Evolutionary conservation across 257 asterid genomes (phyloP).

Genomic region (Solanum sejunctum): DNA sequence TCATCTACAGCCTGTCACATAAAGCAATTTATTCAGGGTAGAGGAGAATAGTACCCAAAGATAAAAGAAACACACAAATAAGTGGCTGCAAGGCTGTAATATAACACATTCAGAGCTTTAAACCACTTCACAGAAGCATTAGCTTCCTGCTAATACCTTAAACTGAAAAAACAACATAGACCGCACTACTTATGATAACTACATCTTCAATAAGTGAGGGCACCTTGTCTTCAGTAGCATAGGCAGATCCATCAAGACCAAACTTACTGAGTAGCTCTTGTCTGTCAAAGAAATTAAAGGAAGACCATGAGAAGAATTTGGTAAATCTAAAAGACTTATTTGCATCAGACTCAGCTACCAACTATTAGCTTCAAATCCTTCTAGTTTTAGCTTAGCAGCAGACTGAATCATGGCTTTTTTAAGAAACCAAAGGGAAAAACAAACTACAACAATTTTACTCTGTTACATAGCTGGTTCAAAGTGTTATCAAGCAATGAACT

Average conservation of each 20-base stretch:
- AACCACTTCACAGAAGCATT: not conserved
- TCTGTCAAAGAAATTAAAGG: constrained; percentile 30
- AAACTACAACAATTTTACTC: not conserved
- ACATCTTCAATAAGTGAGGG: not conserved
- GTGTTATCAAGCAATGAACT: not conserved
- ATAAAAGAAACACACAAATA: not conserved
- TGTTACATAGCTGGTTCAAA: not conserved
- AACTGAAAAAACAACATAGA: not conserved
- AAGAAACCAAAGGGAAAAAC: not conserved
- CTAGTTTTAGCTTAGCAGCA: not conserved
- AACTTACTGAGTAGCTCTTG: constrained; percentile 75
- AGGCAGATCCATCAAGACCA: constrained; percentile 75
- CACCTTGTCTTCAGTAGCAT: constrained; percentile 78
- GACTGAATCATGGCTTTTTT: not conserved
- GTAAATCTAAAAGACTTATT: too few species aligned
- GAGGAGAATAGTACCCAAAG: not conserved
- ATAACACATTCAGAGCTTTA: not conserved
- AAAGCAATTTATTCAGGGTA: not conserved
- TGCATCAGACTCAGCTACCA: not conserved
- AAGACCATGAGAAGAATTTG: not conserved
- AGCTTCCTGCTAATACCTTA: not conserved
- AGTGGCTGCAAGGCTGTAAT: not conserved
- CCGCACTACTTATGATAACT: not conserved
- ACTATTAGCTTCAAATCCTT: not conserved
- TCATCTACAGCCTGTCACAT: constrained; percentile 73